A percentile compares a stretch with the other conserved stretches of the same genome.
Conservation (phyloP, 345 rosid species). For the Aquilaria yunnanensis region DNA sequence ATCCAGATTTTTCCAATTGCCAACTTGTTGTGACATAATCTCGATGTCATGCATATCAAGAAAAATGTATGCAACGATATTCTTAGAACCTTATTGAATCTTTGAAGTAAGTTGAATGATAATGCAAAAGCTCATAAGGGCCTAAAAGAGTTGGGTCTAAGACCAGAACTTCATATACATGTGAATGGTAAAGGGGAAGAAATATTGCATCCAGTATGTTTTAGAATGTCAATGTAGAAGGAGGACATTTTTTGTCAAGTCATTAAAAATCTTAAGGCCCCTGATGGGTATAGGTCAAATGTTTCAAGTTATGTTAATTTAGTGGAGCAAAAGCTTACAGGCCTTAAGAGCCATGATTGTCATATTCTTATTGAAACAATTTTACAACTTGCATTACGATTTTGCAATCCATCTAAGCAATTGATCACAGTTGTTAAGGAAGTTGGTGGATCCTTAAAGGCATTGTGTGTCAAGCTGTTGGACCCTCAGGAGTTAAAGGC, state of each 20-base stretch:
- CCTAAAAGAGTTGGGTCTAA: not conserved
- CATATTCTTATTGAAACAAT: not conserved
- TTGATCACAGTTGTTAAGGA: not conserved
- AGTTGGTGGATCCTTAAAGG: not conserved
- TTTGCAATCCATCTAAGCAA: not conserved
- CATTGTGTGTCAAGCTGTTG: not conserved
- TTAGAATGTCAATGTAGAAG: not conserved
- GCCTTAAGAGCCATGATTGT: not conserved
- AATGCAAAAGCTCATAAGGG: not conserved
- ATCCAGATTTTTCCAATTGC: not conserved
- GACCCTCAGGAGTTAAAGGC: not conserved
- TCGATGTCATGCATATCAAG: not conserved
- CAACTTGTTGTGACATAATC: not conserved
- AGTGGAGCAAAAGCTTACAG: not conserved
- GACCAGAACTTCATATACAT: not conserved
- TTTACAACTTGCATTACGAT: not conserved
- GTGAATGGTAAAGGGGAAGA: no score
- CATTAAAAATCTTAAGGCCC: not conserved
- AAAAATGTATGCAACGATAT: not conserved
- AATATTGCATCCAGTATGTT: not conserved
- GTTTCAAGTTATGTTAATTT: conserved; percentile 1
- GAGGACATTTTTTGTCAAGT: not conserved
- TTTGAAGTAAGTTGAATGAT: not conserved
- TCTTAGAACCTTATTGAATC: not conserved
- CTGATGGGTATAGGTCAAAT: conserved; percentile 1